Conservation (phyloP, 1,284 basidiomycete genomes). For the Kalmanozyma brasiliensis region DNA sequence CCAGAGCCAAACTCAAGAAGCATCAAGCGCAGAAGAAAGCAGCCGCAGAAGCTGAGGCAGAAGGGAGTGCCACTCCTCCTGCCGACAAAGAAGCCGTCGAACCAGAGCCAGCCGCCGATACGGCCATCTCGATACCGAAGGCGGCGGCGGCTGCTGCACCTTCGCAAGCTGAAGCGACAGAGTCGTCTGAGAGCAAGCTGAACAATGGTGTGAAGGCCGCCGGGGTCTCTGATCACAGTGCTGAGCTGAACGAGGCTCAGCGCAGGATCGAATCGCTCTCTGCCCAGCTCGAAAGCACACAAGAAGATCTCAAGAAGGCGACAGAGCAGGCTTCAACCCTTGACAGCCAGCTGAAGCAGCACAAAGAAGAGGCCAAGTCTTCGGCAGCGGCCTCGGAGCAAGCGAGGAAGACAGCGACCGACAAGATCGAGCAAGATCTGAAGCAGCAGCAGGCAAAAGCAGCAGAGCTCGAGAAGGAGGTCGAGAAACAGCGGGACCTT, state of each 20-base stretch:
- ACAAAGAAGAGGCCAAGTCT: slow-evolving; percentile 12
- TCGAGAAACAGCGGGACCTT: slow-evolving; percentile 23
- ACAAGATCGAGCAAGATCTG: slow-evolving; percentile 27
- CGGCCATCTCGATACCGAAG: slow-evolving; percentile 18
- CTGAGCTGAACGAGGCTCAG: slow-evolving; percentile 20
- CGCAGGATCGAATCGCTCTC: slow-evolving; percentile 14
- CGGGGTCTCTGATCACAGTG: background rate
- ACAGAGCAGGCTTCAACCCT: slow-evolving; percentile 13
- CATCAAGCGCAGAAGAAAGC: slow-evolving; percentile 55
- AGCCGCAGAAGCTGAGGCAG: slow-evolving; percentile 40
- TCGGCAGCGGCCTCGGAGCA: slow-evolving; percentile 13
- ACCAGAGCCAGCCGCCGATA: slow-evolving; percentile 10
- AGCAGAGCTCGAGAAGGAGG: slow-evolving; percentile 21
- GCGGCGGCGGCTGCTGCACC: slow-evolving; percentile 9
- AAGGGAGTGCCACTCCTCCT: slow-evolving; percentile 2
- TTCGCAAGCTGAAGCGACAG: background rate
- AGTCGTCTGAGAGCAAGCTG: background rate
- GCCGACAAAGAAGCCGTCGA: slow-evolving; percentile 20
- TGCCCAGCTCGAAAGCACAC: slow-evolving; percentile 24
- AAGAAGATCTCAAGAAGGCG: slow-evolving; percentile 18
- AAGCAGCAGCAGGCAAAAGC: slow-evolving; percentile 14
- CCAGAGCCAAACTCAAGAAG: slow-evolving; percentile 53
- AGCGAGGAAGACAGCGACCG: slow-evolving; percentile 7
- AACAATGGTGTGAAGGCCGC: background rate
- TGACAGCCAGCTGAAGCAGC: slow-evolving; percentile 18